A percentile compares a stretch with the other conserved stretches of the same genome.
phyloP scores from a whole-genome alignment of 805 yeast genomes.

The Dipodascopsis uninucleata region DNA sequence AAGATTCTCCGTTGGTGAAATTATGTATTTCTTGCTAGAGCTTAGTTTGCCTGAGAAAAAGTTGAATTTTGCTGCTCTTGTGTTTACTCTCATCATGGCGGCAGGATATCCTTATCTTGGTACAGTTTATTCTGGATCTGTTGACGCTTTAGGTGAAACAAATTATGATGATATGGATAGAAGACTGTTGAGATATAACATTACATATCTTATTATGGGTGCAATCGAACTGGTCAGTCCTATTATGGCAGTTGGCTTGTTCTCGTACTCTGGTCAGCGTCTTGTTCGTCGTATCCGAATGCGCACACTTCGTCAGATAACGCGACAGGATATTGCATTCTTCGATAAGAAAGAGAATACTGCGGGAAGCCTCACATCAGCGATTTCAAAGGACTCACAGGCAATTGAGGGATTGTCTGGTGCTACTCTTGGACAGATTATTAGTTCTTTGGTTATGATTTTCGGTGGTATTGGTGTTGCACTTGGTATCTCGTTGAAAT shows the following conservation, averaged over 20 bases:
- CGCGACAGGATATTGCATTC: constrained; percentile 33
- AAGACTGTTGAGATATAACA: constrained; percentile 38
- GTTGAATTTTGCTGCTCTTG: constrained; percentile 17
- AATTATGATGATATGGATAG: constrained; percentile 32
- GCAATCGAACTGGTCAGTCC: constrained; percentile 37
- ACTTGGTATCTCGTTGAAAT: constrained; percentile 40
- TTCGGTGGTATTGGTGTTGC: constrained; percentile 42
- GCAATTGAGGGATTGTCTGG: constrained; percentile 35
- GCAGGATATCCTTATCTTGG: constrained; percentile 33
- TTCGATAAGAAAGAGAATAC: constrained; percentile 32
- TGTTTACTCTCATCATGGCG: constrained; percentile 21
- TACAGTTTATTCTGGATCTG: constrained; percentile 40
- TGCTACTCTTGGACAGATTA: constrained; percentile 32
- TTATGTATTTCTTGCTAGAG: constrained; percentile 11
- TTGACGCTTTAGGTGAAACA: constrained; percentile 37
- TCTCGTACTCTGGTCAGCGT: constrained; percentile 28
- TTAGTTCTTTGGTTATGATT: constrained; percentile 36
- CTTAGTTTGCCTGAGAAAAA: constrained; percentile 15
- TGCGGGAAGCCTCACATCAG: constrained; percentile 32
- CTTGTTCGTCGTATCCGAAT: constrained; percentile 33
- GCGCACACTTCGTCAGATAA: constrained; percentile 29
- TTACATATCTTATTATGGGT: constrained; percentile 42
- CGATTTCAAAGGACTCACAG: constrained; percentile 33
- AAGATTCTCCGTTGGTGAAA: constrained; percentile 11
- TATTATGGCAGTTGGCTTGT: constrained; percentile 25